Evolutionary conservation across 495 filamentous ascomycete species (phyloP).

Genomic region (Cercophora sp.): DNA sequence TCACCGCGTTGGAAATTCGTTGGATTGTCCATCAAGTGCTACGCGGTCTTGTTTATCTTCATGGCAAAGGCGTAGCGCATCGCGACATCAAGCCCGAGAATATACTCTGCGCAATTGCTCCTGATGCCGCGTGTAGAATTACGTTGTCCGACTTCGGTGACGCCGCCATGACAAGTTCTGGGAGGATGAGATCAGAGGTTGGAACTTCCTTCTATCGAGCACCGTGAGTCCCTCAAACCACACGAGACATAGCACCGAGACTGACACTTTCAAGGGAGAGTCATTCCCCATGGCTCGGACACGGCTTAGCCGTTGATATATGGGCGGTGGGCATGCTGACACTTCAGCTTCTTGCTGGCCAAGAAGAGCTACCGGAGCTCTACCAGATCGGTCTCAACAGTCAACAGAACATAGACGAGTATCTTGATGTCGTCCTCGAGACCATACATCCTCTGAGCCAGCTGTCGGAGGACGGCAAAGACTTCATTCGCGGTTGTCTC

Average conservation of each 20-base stretch:
- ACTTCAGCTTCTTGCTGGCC: constrained; percentile 22
- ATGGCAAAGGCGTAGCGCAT: constrained; percentile 76
- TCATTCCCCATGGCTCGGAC: constrained; percentile 13
- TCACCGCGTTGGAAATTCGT: constrained; percentile 69
- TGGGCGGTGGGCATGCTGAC: constrained; percentile 46
- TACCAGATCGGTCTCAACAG: constrained; percentile 9
- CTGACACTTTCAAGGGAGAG: constrained; percentile 21
- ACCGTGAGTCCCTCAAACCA: constrained; percentile 62
- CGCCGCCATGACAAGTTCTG: constrained; percentile 40
- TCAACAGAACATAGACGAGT: constrained; percentile 13
- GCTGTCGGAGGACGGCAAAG: constrained; percentile 62
- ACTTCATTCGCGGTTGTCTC: constrained; percentile 73
- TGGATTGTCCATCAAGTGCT: constrained; percentile 81
- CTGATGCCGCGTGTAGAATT: constrained; percentile 48
- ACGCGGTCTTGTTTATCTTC: constrained; percentile 73
- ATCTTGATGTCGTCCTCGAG: constrained; percentile 43
- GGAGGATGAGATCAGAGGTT: constrained; percentile 57
- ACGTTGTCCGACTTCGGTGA: constrained; percentile 74
- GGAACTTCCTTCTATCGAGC: constrained; percentile 66
- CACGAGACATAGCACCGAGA: neutral
- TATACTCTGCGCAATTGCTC: constrained; percentile 68
- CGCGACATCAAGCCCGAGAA: constrained; percentile 97
- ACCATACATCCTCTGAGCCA: constrained; percentile 63
- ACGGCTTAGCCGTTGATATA: constrained; percentile 35
- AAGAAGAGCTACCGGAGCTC: constrained; percentile 10